Evolutionary conservation across 331 rosid genomes (phyloP).

Genomic region (Quercus lobata): DNA sequence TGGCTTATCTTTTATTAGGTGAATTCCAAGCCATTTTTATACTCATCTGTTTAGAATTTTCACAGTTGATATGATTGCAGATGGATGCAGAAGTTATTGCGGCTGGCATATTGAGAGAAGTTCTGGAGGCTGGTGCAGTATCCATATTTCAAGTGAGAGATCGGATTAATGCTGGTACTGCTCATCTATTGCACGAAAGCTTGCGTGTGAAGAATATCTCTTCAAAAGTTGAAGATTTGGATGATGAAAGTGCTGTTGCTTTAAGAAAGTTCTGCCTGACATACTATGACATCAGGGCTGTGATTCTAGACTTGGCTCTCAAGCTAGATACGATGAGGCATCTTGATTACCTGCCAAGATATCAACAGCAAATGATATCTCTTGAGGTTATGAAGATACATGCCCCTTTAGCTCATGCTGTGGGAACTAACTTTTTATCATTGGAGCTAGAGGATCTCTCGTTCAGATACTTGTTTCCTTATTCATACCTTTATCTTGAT

Average conservation of each 20-base stretch:
- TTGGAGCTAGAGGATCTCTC: conserved; percentile 84
- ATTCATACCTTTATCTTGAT: conserved; percentile 74
- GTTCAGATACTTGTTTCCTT: conserved; percentile 75
- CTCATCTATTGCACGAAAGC: conserved; percentile 78
- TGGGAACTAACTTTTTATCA: conserved; percentile 67
- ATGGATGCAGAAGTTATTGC: conserved; percentile 97
- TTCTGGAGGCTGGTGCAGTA: conserved; percentile 47
- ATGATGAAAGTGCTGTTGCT: conserved; percentile 73
- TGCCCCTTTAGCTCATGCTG: conserved; percentile 91
- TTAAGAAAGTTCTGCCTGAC: conserved; percentile 79
- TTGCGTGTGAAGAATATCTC: conserved; percentile 61
- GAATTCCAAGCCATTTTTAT: no score
- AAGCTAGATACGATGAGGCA: conserved; percentile 82
- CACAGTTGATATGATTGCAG: conserved; percentile 32
- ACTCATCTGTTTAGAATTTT: no score
- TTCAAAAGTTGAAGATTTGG: conserved; percentile 51
- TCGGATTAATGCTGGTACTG: conserved; percentile 65
- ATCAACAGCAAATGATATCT: conserved; percentile 71
- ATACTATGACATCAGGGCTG: conserved; percentile 75
- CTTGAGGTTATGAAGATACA: conserved; percentile 72
- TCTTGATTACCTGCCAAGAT: conserved; percentile 65
- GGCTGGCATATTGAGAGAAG: conserved; percentile 69
- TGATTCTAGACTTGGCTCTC: conserved; percentile 66
- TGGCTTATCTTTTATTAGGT: no score
- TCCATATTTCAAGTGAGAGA: conserved; percentile 44